Base-by-base conservation (phyloP, 441 rosid species). In the Flueggea neowawraea region DNA sequence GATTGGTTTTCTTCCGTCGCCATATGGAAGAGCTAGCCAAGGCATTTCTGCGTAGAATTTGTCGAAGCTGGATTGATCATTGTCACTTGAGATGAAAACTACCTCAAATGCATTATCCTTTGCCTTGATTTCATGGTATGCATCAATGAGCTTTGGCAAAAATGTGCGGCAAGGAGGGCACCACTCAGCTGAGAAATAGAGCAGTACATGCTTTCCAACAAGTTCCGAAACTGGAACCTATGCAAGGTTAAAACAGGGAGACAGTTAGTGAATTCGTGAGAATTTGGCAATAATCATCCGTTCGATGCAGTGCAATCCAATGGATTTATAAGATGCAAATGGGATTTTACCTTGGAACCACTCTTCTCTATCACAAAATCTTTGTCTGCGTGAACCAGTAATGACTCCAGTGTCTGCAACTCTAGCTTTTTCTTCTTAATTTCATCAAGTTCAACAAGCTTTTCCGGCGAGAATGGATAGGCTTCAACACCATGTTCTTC, bases 381-480 rank as follows among this genome's bases (percentile, higher is more conserved):
- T 16, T 47, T 61, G 48, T 78, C 80, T 17, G 75, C 75, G 15
- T 65, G 54, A 59, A 75, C 80, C 61, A 80, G 54, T 54, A 82
- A 15, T 5, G 78, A 75, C 59, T 82, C 79, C 28, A 82, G 57
- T 31, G 82, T 79, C 60, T 73, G 79, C 2, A 74, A 47, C 64
- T 77, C 82, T 15, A 53, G 57, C 59, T 31, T 63, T 16, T 73
- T 73, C 56, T 70, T 79, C 49, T 71, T 69, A 12, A 78, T 67
- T 65, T 47, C 74, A 28, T 70, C 76, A 12, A 80, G 71, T 70
- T 71, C 78, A 0, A 49, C 74, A 12, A 82, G 56, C 65, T 69
- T 77, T 50, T 71, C 79, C 0, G 68, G 75, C 2, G 79, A 51
- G 70, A 82, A 80, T 3, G 87, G 84, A 57, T 78, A 82, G 41